These are phyloP conservation scores for Colletotrichum nymphaeae DNA, from an alignment of 2,329 filamentous ascomycete genomes.

Conservation along the genomic window DNA sequence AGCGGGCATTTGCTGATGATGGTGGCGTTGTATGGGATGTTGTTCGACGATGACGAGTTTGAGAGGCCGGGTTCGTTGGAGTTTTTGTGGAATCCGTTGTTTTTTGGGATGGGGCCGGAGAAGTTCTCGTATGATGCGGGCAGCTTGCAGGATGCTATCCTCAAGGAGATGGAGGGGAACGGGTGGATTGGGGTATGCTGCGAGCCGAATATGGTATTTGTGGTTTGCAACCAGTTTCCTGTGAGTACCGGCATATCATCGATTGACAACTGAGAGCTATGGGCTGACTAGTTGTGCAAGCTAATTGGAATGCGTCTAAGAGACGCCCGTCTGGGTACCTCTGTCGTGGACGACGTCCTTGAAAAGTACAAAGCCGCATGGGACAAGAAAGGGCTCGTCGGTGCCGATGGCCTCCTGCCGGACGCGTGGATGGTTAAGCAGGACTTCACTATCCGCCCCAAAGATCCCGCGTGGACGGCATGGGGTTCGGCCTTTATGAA, in stretches of 20 bases:
- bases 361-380: not conserved
- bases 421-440: not conserved
- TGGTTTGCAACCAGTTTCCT: slow-evolving; percentile 57
- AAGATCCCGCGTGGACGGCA: not conserved
- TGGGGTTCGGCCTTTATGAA: not conserved
- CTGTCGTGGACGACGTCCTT: not conserved
- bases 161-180: slow-evolving; percentile 52
- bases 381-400: not conserved
- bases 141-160: slow-evolving; percentile 46
- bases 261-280: slow-evolving; percentile 40
- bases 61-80: slow-evolving; percentile 45
- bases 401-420: not conserved
- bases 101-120: slow-evolving; percentile 50
- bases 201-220: slow-evolving; percentile 53
- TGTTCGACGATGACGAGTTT: slow-evolving; percentile 54
- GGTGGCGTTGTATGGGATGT: slow-evolving; percentile 52
- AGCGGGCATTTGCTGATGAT: slow-evolving; percentile 53
- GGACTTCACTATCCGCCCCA: not conserved
- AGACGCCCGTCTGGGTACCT: not conserved
- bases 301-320: slow-evolving; percentile 34
- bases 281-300: not conserved
- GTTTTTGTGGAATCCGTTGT: slow-evolving; percentile 53
- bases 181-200: slow-evolving; percentile 55
- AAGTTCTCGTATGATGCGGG: slow-evolving; percentile 46
- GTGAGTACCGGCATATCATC: slow-evolving; percentile 40